Conservation (phyloP, 78 protist species). For the Dictyostelium capitatum region DNA sequence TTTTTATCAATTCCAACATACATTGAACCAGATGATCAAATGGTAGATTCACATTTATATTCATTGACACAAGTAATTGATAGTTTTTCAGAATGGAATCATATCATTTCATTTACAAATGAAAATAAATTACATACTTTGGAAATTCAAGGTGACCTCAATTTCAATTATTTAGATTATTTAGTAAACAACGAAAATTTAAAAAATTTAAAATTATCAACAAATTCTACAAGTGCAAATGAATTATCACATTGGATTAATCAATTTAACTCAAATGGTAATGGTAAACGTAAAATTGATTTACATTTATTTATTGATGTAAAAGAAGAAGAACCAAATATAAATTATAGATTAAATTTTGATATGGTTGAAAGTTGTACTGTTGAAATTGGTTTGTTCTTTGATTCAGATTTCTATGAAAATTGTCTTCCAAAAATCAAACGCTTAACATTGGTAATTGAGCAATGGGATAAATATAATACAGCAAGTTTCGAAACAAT, state of each 20-base stretch:
- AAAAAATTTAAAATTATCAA: background rate
- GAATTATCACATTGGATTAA: background rate
- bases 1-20: background rate
- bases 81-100: background rate
- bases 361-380: background rate
- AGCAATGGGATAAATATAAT: background rate
- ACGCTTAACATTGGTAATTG: background rate
- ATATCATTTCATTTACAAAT: background rate
- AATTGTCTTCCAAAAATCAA: background rate
- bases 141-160: background rate
- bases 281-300: background rate
- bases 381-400: background rate
- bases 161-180: background rate
- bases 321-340: slow-evolving; percentile 13
- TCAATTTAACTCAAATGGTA: background rate
- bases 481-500: background rate
- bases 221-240: background rate
- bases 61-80: background rate
- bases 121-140: background rate
- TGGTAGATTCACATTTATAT: background rate
- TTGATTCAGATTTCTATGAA: background rate
- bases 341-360: background rate
- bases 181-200: background rate
- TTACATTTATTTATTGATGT: background rate
- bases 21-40: background rate